Percentiles rank a stretch among this genome's conserved stretches.
These are phyloP conservation scores for Teratosphaeria nubilosa DNA, from an alignment of 2,329 filamentous ascomycete genomes.

Conservation along the genomic window DNA sequence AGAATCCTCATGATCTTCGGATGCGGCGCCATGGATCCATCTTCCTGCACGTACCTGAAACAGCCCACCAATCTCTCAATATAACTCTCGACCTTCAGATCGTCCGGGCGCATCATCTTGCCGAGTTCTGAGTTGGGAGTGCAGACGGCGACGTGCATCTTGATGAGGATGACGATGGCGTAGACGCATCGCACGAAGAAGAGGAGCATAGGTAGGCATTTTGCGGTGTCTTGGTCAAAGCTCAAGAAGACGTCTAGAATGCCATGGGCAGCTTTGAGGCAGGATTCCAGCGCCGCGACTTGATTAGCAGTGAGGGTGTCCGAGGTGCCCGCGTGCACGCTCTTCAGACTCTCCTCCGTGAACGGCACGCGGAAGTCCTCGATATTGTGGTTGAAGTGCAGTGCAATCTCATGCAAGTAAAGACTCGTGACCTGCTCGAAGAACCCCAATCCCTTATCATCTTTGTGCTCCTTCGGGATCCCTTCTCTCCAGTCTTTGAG, in stretches of 20 bases:
- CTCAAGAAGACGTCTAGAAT: slow-evolving; percentile 41
- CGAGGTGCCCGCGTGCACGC: slow-evolving; percentile 25
- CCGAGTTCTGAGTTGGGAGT: slow-evolving; percentile 39
- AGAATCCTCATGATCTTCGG: slow-evolving; percentile 40
- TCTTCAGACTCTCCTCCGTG: slow-evolving; percentile 31
- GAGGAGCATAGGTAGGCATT: slow-evolving; percentile 35
- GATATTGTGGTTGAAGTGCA: slow-evolving; percentile 36
- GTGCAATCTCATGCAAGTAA: slow-evolving; percentile 41
- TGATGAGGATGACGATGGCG: slow-evolving; percentile 48
- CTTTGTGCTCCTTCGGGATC: slow-evolving; percentile 28
- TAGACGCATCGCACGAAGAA: slow-evolving; percentile 45
- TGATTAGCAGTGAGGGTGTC: slow-evolving; percentile 37
- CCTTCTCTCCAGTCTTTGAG: slow-evolving; percentile 39
- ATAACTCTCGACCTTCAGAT: slow-evolving; percentile 37
- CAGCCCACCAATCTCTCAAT: slow-evolving; percentile 37
- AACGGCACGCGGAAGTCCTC: slow-evolving; percentile 38
- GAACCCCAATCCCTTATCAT: slow-evolving; percentile 28
- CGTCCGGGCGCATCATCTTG: slow-evolving; percentile 39
- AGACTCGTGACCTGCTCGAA: slow-evolving; percentile 40
- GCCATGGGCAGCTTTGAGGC: slow-evolving; percentile 35
- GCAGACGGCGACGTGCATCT: slow-evolving; percentile 47
- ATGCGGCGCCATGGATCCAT: slow-evolving; percentile 26
- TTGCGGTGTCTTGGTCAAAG: slow-evolving; percentile 35
- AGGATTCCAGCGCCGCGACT: slow-evolving; percentile 37
- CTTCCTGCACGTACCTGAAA: slow-evolving; percentile 20